Evolutionary conservation across 2,329 filamentous ascomycete species (phyloP), one percentile per base, ranked within the genome.

Genomic region (Penicillium sp.): DNA sequence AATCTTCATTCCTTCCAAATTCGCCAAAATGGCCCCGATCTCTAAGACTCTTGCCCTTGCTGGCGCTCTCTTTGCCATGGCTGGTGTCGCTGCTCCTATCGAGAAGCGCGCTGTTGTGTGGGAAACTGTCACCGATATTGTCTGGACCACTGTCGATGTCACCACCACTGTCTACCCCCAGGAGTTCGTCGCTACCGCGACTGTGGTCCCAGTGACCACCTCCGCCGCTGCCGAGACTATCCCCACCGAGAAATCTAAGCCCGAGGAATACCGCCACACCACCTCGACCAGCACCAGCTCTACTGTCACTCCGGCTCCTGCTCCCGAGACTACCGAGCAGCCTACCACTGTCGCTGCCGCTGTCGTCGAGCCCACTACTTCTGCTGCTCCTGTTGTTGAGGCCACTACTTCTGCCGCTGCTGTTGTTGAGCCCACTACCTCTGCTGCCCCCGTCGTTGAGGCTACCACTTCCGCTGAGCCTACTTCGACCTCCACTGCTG

Each of bases 141-240:
- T 77, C 53, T 76, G 78, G 64, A 78, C 79, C 53, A 84, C 80
- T 43, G 70, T 84, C 49, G 71, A 76, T 52, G 71, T 80, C 56
- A 80, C 78, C 57, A 77, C 74, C 61, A 82, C 80, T 57, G 60
- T 84, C 69, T 81, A 76, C 66, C 56, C 68, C 52, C 55, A 70
- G 59, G 67, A 68, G 60, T 52, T 69, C 47, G 56, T 63, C 41
- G 47, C 60, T 39, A 57, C 54, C 50, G 49, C 64, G 10, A 63
- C 68, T 39, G 45, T 65, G 55, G 60, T 64, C 49, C 61, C 62
- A 5, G 63, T 66, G 41, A 66, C 61, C 37, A 53, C 57, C 33
- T 22, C 63, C 48, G 49, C 60, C 52, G 43, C 60, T 31, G 48
- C 50, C 24, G 52, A 56, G 22, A 14, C 63, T 41, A 53, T 56